These are phyloP conservation scores for Diaporthe velutina DNA, from an alignment of 2,329 filamentous ascomycete species.

Conservation along the genomic window DNA sequence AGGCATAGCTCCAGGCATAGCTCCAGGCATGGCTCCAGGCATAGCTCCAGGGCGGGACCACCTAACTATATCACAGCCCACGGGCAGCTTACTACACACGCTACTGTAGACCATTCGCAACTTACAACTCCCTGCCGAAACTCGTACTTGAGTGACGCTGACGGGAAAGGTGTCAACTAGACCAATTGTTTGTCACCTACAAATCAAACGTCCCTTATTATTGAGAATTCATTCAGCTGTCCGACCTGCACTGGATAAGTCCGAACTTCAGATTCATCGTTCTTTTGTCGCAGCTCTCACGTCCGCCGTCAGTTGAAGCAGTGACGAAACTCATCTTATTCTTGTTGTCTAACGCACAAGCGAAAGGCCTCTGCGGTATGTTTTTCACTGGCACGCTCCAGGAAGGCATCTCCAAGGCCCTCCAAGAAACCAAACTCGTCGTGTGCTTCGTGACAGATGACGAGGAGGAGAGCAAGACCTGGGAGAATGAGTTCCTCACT, in stretches of 20 bases:
- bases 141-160: background rate
- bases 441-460: constrained; percentile 90
- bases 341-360: background rate
- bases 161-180: constrained; percentile 9
- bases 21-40: background rate
- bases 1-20: constrained; percentile 9
- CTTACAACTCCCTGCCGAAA: background rate
- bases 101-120: background rate
- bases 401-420: constrained; percentile 81
- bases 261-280: background rate
- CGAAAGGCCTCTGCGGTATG: constrained; percentile 63
- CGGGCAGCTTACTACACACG: background rate
- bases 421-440: constrained; percentile 82
- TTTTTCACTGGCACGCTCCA: constrained; percentile 87
- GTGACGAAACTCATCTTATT: background rate
- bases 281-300: background rate
- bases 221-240: background rate
- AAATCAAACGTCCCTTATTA: background rate
- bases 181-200: background rate
- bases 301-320: background rate
- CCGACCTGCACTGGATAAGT: background rate
- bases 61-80: background rate
- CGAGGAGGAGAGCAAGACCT: constrained; percentile 74
- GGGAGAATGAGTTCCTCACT: constrained; percentile 78
- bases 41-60: constrained; percentile 2